A percentile compares a stretch with the other conserved stretches of the same genome.
Conservation (phyloP, 1,139 yeast genomes). For the Nakaseomyces glabratus region DNA sequence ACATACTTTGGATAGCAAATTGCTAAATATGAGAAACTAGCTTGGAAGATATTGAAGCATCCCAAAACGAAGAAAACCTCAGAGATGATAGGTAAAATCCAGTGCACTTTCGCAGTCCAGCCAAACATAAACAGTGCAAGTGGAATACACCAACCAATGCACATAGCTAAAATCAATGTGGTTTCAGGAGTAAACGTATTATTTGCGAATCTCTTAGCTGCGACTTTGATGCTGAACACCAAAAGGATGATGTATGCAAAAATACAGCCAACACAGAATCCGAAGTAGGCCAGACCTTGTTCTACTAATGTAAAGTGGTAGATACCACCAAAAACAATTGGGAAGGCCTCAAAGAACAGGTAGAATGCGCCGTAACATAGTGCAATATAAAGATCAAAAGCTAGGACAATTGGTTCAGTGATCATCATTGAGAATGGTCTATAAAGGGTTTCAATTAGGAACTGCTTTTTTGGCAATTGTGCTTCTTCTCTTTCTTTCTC, state of each 20-base stretch:
- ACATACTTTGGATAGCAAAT: constrained; percentile 36
- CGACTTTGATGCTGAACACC: constrained; percentile 11
- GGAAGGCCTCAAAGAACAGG: constrained; percentile 55
- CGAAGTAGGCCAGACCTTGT: constrained; percentile 19
- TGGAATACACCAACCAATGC: constrained; percentile 15
- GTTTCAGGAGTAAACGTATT: constrained; percentile 18
- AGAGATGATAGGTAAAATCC: constrained; percentile 41
- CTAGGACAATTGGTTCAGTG: constrained; percentile 18
- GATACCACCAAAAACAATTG: constrained; percentile 41
- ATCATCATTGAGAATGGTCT: constrained; percentile 40
- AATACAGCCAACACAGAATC: constrained; percentile 21
- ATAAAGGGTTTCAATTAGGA: constrained; percentile 40
- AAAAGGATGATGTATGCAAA: constrained; percentile 14
- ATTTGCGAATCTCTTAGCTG: constrained; percentile 12
- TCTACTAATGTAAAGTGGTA: constrained; percentile 37
- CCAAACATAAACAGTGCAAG: constrained; percentile 22
- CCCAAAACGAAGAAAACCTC: constrained; percentile 35
- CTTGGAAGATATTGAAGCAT: constrained; percentile 38
- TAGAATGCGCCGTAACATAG: constrained; percentile 47
- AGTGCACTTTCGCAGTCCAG: constrained; percentile 42
- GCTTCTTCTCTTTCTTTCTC: constrained; percentile 10
- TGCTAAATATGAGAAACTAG: constrained; percentile 28
- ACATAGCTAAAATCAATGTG: constrained; percentile 15
- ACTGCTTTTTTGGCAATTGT: constrained; percentile 17
- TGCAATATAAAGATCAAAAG: constrained; percentile 36